phyloP scores from a whole-genome alignment of 202 grass and related monocot species.

The Zizania palustris region DNA sequence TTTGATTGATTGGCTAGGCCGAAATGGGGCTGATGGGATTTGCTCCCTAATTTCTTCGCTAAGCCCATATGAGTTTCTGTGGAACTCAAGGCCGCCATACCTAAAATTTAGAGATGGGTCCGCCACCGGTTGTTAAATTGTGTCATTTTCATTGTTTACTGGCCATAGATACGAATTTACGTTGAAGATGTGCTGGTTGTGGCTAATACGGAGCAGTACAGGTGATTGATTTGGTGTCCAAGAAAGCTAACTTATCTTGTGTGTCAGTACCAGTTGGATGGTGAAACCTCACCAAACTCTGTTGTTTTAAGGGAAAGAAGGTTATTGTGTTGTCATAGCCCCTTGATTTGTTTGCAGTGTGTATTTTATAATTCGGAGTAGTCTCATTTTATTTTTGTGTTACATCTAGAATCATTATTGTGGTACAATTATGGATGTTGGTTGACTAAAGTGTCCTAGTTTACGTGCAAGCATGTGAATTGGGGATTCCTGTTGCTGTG shows the following conservation, averaged over 20 bases:
- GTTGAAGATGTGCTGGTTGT: neutral
- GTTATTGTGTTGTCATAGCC: constrained; percentile 5
- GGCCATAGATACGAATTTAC: neutral
- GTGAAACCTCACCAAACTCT: constrained; percentile 10
- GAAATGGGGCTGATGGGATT: too few species aligned
- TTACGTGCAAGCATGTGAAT: constrained; percentile 11
- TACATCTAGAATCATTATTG: neutral
- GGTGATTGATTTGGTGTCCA: constrained; percentile 5
- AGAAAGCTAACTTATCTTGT: constrained; percentile 1
- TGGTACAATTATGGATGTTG: constrained; percentile 35
- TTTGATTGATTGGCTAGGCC: too few species aligned
- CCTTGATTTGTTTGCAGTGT: neutral
- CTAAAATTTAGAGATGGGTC: too few species aligned
- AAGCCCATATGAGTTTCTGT: too few species aligned
- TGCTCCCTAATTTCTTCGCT: too few species aligned
- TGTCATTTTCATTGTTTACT: constrained; percentile 32
- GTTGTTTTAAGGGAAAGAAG: neutral
- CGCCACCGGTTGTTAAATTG: neutral
- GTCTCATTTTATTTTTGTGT: neutral
- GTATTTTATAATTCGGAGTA: constrained; percentile 9
- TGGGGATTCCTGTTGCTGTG: constrained; percentile 7
- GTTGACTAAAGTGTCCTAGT: constrained; percentile 28
- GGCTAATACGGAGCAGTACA: neutral
- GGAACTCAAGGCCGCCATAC: too few species aligned
- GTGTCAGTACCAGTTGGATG: constrained; percentile 14